Percentiles rank a stretch among this genome's conserved stretches.
Evolutionary conservation across 2,329 filamentous ascomycete genomes (phyloP).

Genomic region (Aspergillus sojae): DNA sequence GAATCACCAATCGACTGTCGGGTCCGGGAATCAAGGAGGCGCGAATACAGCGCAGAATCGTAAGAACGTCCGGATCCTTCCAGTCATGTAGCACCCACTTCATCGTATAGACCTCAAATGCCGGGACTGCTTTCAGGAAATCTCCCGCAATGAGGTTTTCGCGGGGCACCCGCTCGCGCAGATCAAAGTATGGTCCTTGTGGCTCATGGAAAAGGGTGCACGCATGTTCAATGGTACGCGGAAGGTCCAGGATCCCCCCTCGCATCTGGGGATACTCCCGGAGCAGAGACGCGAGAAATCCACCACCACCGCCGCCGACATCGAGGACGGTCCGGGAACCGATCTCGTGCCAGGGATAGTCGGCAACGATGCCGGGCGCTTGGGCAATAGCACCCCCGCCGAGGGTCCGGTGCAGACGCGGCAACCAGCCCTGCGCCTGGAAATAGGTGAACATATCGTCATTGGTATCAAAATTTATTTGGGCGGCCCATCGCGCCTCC

Average conservation of each 20-base stretch:
- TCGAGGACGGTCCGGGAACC: slow-evolving; percentile 38
- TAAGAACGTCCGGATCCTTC: slow-evolving; percentile 35
- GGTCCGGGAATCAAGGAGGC: slow-evolving; percentile 26
- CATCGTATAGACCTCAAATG: slow-evolving; percentile 35
- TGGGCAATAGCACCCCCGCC: slow-evolving; percentile 41
- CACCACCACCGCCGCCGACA: slow-evolving; percentile 47
- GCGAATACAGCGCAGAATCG: slow-evolving; percentile 36
- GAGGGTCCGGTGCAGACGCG: slow-evolving; percentile 41
- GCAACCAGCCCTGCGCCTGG: slow-evolving; percentile 32
- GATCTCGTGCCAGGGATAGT: slow-evolving; percentile 38
- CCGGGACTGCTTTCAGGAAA: slow-evolving; percentile 41
- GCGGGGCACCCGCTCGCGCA: slow-evolving; percentile 31
- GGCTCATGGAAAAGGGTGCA: slow-evolving; percentile 25
- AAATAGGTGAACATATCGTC: slow-evolving; percentile 47
- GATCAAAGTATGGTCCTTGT: slow-evolving; percentile 36
- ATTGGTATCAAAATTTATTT: slow-evolving; percentile 47
- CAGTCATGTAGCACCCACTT: slow-evolving; percentile 51
- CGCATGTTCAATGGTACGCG: slow-evolving; percentile 37
- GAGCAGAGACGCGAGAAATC: slow-evolving; percentile 39
- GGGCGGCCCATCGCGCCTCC: slow-evolving; percentile 33
- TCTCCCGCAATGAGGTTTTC: slow-evolving; percentile 40
- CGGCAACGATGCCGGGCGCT: slow-evolving; percentile 41
- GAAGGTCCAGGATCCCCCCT: slow-evolving; percentile 41
- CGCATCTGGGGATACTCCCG: slow-evolving; percentile 30
- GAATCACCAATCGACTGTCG: slow-evolving; percentile 6